phyloP scores from a whole-genome alignment of 192 early-diverging fungal genomes.

The Allomyces macrogynus region DNA sequence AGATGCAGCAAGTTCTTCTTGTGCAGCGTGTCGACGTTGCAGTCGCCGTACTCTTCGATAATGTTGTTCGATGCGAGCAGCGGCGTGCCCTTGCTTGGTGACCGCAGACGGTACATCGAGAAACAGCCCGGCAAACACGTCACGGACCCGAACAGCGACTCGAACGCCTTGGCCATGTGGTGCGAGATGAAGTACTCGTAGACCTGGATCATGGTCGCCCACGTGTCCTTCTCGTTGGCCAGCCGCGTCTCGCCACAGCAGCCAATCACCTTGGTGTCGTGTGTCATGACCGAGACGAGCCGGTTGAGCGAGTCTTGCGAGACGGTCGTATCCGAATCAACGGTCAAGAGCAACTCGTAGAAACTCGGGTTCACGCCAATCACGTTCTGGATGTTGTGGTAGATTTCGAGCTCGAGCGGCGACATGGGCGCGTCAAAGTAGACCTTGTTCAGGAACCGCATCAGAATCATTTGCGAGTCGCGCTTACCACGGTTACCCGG shows the following conservation, averaged over 20 bases:
- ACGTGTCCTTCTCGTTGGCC: constrained; percentile 70
- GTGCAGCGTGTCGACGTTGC: constrained; percentile 84
- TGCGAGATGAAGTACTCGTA: constrained; percentile 84
- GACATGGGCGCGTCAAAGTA: constrained; percentile 79
- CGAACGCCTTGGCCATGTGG: constrained; percentile 76
- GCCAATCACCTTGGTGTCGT: constrained; percentile 61
- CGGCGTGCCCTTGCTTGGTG: constrained; percentile 41
- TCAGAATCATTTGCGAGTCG: constrained; percentile 88
- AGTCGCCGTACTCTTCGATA: constrained; percentile 72
- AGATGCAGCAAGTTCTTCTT: constrained; percentile 90
- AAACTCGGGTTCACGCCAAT: constrained; percentile 71
- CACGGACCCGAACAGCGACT: constrained; percentile 59
- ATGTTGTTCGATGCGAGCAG: constrained; percentile 61
- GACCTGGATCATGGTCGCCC: constrained; percentile 94
- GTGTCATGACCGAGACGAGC: constrained; percentile 62
- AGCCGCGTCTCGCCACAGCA: constrained; percentile 88
- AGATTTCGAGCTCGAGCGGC: constrained; percentile 87
- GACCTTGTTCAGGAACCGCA: constrained; percentile 80
- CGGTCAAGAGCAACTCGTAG: constrained; percentile 59
- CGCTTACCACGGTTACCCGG: constrained; percentile 96
- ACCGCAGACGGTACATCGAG: constrained; percentile 66
- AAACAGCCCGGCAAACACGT: constrained; percentile 71
- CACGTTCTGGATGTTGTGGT: constrained; percentile 89
- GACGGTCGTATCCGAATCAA: constrained; percentile 69
- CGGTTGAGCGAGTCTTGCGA: constrained; percentile 67